Evolutionary conservation across 352 stramenopile genomes (phyloP), one percentile per base, ranked within the genome.

Genomic region (Pythium volutum): DNA sequence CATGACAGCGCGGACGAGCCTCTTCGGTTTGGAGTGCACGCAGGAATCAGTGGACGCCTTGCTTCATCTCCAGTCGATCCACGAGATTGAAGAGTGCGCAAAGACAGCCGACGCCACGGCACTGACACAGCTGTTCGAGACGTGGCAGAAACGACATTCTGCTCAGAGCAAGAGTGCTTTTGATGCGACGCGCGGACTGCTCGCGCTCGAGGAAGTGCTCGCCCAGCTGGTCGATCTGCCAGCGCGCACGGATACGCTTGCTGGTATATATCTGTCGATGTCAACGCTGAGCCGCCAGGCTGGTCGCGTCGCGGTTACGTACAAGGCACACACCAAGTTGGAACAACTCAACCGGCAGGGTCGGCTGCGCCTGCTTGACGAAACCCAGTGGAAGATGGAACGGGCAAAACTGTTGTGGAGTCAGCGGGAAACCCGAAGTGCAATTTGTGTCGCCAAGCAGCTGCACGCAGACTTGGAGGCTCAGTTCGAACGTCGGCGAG

Each of bases 401-500:
- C 88, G 87, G 26, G 80, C 84, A 2, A 91, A 91, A 57, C 57
- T 94, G 14, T 60, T 92, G 11, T 96, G 84, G 82, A 82, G 66
- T n/a, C 77, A 93, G 26, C 71, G 76, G 15, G 87, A 96, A 52
- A 64, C 68, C 18, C 71, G 80, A 3, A 91, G 83, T 69, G 84
- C 84, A 14, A 88, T 96, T 31, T 89, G 73, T 75, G 79, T 75
- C 2, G 82, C 80, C 0, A 88, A 93, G 34, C 67, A 80, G 4
- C 55, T 91, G 20, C 73, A 67, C 16, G 64, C 55, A 5, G 80
- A 91, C 16, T 22, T 93, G 26, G 61, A 67, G 10, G 23, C 14
- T 41, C 55, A 60, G 29, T 51, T 85, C 34, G 18, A 75, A 16
- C 43, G 29, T 14, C 56, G 73, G 18, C 66, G 48, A 9, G 54